Base-by-base conservation (phyloP, 2,329 filamentous ascomycete genomes). In the Beauveria sp. region DNA sequence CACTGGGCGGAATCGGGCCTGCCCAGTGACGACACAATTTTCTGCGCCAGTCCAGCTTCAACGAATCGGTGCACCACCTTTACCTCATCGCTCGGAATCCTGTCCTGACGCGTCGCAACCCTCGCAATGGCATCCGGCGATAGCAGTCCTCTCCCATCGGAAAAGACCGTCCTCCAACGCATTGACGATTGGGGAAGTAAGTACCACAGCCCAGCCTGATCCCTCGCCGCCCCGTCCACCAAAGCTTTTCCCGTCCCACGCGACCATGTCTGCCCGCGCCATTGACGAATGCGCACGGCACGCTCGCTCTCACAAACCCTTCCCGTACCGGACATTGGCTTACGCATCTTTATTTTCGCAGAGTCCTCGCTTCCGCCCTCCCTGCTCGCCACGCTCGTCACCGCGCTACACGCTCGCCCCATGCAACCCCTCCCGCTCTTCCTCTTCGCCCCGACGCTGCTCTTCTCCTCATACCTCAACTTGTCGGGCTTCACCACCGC, bases 401-500 rank as follows among this genome's bases (percentile, higher is more conserved):
- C 80, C 12, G 77, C 82, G 42, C 79, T 85, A 18, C 83, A 86
- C 75, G 76, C 75, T 50, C 80, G 81, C 2, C 83, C 83, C 40
- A 70, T 82, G 54, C 79, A 81, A 65, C 66, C 74, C 14, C 71
- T 83, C 3, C 80, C 82, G 42, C 76, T 85, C 67, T 77, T 82
- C 68, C 73, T 80, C 65, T 78, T 80, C 68, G 71, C 75, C n/a
- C 79, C 80, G 26, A 75, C 81, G 28, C 78, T 85, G 38, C 71
- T 84, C 61, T 83, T 85, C 72, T 75, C 78, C 59, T 80, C 78
- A 69, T 86, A 86, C 73, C 78, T 84, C 67, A 84, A 84, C 70
- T 77, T 86, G 7, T 81, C 82, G 22, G 83, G 83, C 62, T 84
- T 81, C 73, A 79, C 78, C 63, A 82, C 80, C 57, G 82, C 83